Evolutionary conservation across 1,284 basidiomycete species (phyloP).

Genomic region (Pseudozyma tsukubaensis): DNA sequence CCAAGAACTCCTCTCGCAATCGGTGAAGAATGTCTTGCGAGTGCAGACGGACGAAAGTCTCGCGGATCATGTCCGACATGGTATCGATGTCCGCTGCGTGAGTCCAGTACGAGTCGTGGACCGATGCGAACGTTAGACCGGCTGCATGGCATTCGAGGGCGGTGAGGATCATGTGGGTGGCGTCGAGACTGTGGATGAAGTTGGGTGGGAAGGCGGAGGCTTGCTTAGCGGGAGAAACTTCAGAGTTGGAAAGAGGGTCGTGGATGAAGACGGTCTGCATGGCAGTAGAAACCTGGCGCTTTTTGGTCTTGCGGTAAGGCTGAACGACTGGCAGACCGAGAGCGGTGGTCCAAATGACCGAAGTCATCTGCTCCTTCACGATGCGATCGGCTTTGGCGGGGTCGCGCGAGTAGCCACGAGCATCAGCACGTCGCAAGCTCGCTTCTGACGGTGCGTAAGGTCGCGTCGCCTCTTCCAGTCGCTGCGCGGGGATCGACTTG

Average conservation of each 20-base stretch:
- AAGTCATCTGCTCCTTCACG: slow-evolving; percentile 87
- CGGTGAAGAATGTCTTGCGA: slow-evolving; percentile 81
- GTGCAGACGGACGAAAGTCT: slow-evolving; percentile 93
- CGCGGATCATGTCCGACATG: slow-evolving; percentile 90
- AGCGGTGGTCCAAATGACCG: slow-evolving; percentile 95
- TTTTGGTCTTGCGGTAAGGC: slow-evolving; percentile 87
- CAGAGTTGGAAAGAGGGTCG: slow-evolving; percentile 82
- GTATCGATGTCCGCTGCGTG: slow-evolving; percentile 88
- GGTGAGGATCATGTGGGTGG: slow-evolving; percentile 98
- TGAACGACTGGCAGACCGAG: slow-evolving; percentile 94
- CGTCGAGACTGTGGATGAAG: slow-evolving; percentile 97
- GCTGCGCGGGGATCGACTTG: slow-evolving; percentile 83
- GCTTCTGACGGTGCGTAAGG: slow-evolving; percentile 26
- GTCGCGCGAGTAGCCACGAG: slow-evolving; percentile 38
- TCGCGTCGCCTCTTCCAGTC: slow-evolving; percentile 74
- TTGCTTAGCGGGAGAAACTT: slow-evolving; percentile 88
- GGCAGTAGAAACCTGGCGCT: slow-evolving; percentile 79
- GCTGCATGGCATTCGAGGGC: slow-evolving; percentile 78
- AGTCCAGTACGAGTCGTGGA: slow-evolving; percentile 99
- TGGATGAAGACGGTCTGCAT: slow-evolving; percentile 93
- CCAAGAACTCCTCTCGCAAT: slow-evolving; percentile 70
- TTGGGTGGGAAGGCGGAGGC: slow-evolving; percentile 98
- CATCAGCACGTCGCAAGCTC: slow-evolving; percentile 26
- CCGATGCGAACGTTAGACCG: slow-evolving; percentile 84
- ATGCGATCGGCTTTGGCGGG: slow-evolving; percentile 47